Percentiles rank a stretch among this genome's conserved stretches.
Evolutionary conservation across 345 rosid genomes (phyloP).

Genomic region (Eucalyptus pumila): DNA sequence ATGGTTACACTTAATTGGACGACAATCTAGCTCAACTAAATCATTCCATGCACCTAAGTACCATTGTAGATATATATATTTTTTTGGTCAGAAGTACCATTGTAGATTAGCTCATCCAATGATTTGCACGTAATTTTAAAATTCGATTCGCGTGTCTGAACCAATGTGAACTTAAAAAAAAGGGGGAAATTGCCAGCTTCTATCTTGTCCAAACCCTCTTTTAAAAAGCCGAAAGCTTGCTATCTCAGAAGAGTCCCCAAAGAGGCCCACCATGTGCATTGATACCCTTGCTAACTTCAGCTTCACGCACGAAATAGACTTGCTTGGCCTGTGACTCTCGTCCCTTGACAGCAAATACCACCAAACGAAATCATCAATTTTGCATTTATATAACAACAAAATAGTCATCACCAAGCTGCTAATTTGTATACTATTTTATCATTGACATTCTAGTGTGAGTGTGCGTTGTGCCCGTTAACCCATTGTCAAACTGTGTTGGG

Average conservation of each 20-base stretch:
- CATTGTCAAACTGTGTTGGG: not conserved
- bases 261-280: not conserved
- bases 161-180: not conserved
- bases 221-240: not conserved
- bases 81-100: not conserved
- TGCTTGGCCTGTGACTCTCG: not conserved
- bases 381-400: not conserved
- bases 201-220: not conserved
- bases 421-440: not conserved
- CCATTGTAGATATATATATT: not conserved
- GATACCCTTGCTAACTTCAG: not conserved
- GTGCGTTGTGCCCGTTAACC: not conserved
- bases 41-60: not conserved
- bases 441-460: not conserved
- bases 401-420: not conserved
- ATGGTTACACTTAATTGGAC: not conserved
- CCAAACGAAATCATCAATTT: not conserved
- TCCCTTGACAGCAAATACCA: not conserved
- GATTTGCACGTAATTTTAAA: not conserved
- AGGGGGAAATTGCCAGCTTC: not conserved
- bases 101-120: not conserved
- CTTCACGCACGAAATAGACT: not conserved
- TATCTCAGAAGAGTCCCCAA: not conserved
- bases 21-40: not conserved
- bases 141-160: not conserved